phyloP scores from a whole-genome alignment of 805 yeast genomes.

The Ogataea minuta region DNA sequence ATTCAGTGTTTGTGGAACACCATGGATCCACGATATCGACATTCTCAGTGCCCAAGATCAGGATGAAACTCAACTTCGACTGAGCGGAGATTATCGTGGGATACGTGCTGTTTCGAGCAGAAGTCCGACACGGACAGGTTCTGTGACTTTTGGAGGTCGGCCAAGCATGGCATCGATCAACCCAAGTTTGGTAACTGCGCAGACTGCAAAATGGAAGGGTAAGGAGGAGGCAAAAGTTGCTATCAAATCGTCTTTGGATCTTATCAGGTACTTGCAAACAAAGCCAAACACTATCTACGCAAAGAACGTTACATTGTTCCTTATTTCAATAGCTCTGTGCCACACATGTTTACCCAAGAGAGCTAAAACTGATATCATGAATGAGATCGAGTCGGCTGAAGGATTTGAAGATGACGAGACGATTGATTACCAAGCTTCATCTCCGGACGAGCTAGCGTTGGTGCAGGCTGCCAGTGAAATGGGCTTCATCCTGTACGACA shows the following conservation, averaged over 20 bases:
- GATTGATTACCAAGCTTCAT: slow-evolving; percentile 82
- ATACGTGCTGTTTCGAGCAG: slow-evolving; percentile 2
- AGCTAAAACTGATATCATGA: slow-evolving; percentile 19
- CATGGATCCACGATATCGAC: slow-evolving; percentile 84
- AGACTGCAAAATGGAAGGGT: slow-evolving; percentile 42
- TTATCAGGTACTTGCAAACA: slow-evolving; percentile 66
- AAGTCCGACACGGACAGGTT: slow-evolving; percentile 17
- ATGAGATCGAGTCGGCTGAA: slow-evolving; percentile 11
- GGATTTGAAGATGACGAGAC: slow-evolving; percentile 37
- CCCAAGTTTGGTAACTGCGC: slow-evolving; percentile 26
- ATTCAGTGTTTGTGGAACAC: slow-evolving; percentile 79
- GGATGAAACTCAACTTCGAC: slow-evolving; percentile 11
- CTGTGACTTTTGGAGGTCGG: slow-evolving; percentile 42
- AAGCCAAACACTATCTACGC: slow-evolving; percentile 72
- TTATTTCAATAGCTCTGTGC: slow-evolving; percentile 80
- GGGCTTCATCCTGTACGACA: slow-evolving; percentile 81
- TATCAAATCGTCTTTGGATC: slow-evolving; percentile 57
- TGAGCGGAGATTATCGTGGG: slow-evolving; percentile 1
- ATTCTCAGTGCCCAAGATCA: slow-evolving; percentile 32
- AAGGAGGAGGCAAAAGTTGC: slow-evolving; percentile 25
- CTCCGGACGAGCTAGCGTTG: slow-evolving; percentile 94
- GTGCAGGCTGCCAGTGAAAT: slow-evolving; percentile 93
- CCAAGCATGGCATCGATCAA: slow-evolving; percentile 53
- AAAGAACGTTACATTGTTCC: slow-evolving; percentile 71
- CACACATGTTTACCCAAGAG: slow-evolving; percentile 84